These are phyloP conservation scores for Elsinoe batatas DNA, from an alignment of 2,329 filamentous ascomycete species.

Conservation along the genomic window DNA sequence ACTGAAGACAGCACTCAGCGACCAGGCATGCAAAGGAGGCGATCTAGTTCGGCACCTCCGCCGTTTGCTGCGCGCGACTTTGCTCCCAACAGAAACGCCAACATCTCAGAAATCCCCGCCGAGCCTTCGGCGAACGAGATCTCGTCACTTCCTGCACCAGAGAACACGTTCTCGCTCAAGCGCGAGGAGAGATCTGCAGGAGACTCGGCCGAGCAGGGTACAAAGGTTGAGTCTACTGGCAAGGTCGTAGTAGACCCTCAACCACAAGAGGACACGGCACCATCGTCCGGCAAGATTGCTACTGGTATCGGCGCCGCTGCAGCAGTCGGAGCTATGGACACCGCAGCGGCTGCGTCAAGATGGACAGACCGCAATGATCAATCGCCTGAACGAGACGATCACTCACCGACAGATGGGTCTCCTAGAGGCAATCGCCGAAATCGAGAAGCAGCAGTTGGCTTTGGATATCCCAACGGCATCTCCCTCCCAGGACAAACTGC, in stretches of 20 bases:
- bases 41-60: constrained; percentile 1
- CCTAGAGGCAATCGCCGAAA: neutral
- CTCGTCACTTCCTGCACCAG: neutral
- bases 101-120: neutral
- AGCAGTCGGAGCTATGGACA: neutral
- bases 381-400: neutral
- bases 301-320: constrained; percentile 2
- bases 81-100: constrained; percentile 1
- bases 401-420: neutral
- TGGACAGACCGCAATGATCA: neutral
- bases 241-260: neutral
- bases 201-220: neutral
- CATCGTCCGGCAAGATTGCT: neutral
- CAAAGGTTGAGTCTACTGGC: neutral
- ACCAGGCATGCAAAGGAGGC: neutral
- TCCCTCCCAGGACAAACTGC: neutral
- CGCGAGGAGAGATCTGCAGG: neutral
- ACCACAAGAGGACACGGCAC: neutral
- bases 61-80: neutral
- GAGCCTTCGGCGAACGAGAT: constrained; percentile 1
- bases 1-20: neutral
- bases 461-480: constrained; percentile 11
- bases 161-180: neutral
- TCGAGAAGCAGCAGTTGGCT: constrained; percentile 10
- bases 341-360: neutral